These are phyloP conservation scores for Cytospora piceicola DNA, from an alignment of 2,329 filamentous ascomycete genomes.

Conservation along the genomic window DNA sequence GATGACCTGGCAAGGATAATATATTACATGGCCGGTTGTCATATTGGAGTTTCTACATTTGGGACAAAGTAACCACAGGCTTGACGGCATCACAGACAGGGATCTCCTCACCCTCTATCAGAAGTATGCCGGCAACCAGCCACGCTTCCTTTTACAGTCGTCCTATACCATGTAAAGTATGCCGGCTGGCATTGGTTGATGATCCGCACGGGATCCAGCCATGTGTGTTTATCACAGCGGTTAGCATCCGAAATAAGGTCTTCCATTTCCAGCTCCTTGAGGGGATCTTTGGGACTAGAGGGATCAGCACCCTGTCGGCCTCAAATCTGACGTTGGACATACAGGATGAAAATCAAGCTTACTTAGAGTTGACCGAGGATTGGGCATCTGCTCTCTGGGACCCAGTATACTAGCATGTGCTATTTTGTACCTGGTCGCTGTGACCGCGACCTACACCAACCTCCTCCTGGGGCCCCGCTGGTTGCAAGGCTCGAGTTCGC, in stretches of 20 bases:
- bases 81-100: constrained; percentile 23
- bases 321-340: constrained; percentile 9
- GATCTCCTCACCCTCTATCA: constrained; percentile 4
- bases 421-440: constrained; percentile 20
- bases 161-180: constrained; percentile 15
- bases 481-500: constrained; percentile 6
- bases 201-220: constrained; percentile 14
- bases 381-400: constrained; percentile 6
- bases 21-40: constrained; percentile 18
- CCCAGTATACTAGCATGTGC: constrained; percentile 17
- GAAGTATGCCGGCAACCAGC: constrained; percentile 22
- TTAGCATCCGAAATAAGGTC: neutral
- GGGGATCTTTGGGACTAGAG: constrained; percentile 4
- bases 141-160: constrained; percentile 17
- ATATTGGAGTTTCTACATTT: constrained; percentile 6
- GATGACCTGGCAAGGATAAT: constrained; percentile 12
- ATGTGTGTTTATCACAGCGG: constrained; percentile 21
- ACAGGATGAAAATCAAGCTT: constrained; percentile 23
- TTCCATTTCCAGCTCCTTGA: neutral
- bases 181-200: constrained; percentile 4
- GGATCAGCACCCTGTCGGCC: constrained; percentile 16
- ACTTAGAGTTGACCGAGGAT: constrained; percentile 18
- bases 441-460: constrained; percentile 23
- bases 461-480: constrained; percentile 11
- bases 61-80: constrained; percentile 23